A percentile compares a stretch with the other conserved stretches of the same genome.
Conservation (phyloP, 2,329 filamentous ascomycete genomes). For the Neonectria neomacrospora region DNA sequence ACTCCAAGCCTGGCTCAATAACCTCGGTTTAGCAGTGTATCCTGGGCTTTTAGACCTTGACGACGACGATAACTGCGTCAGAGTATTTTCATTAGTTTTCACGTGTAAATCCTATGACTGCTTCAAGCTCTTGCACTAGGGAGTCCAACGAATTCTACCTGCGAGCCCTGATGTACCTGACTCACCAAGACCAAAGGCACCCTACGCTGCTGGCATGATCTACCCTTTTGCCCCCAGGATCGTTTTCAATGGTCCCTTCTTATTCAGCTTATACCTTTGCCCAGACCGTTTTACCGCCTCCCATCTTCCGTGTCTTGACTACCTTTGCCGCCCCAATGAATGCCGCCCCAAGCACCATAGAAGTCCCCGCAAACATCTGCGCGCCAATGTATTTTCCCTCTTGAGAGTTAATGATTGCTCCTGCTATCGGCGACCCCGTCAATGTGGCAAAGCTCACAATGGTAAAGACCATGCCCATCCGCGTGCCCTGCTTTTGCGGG, state of each 20-base stretch:
- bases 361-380: slow-evolving; percentile 36
- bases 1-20: not conserved
- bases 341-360: slow-evolving; percentile 25
- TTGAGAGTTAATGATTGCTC: slow-evolving; percentile 37
- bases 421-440: slow-evolving; percentile 50
- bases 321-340: slow-evolving; percentile 31
- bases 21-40: no score
- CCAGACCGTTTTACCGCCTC: not conserved
- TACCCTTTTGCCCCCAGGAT: no score
- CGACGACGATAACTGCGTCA: no score
- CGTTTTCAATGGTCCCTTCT: not conserved
- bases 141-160: not conserved
- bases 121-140: not conserved
- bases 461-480: slow-evolving; percentile 55
- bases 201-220: no score
- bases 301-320: slow-evolving; percentile 24
- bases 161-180: not conserved
- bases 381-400: slow-evolving; percentile 35
- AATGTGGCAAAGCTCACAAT: slow-evolving; percentile 52
- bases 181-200: not conserved
- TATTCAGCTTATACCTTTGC: slow-evolving; percentile 5
- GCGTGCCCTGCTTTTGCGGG: slow-evolving; percentile 51
- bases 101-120: not conserved
- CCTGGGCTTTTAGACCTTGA: no score
- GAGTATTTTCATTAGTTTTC: not conserved